These are phyloP conservation scores for Mycocentrospora acerina DNA, from an alignment of 2,329 filamentous ascomycete genomes.

Conservation along the genomic window DNA sequence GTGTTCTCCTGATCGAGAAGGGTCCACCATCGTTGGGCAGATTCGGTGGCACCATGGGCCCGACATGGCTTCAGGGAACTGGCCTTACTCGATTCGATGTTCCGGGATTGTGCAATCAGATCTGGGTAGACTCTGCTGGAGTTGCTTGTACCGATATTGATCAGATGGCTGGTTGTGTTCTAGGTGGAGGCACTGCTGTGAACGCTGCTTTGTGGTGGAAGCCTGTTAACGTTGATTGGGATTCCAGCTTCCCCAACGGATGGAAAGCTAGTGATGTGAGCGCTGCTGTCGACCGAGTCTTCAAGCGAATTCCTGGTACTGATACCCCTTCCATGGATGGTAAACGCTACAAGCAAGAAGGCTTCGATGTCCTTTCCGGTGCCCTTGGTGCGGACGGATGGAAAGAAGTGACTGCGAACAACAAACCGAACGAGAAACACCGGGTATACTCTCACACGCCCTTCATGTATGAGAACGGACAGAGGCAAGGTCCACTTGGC, in stretches of 20 bases:
- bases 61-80: slow-evolving; percentile 62
- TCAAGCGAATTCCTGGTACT: slow-evolving; percentile 70
- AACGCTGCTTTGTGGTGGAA: slow-evolving; percentile 72
- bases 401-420: slow-evolving; percentile 62
- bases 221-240: slow-evolving; percentile 66
- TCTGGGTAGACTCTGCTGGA: slow-evolving; percentile 64
- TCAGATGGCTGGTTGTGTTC: slow-evolving; percentile 70
- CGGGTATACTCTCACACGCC: slow-evolving; percentile 63
- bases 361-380: slow-evolving; percentile 62
- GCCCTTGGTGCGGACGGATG: slow-evolving; percentile 64
- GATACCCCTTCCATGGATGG: slow-evolving; percentile 66
- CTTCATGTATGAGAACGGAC: slow-evolving; percentile 67
- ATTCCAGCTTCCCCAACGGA: slow-evolving; percentile 69
- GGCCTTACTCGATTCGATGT: slow-evolving; percentile 71
- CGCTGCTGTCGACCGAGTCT: slow-evolving; percentile 62
- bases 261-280: slow-evolving; percentile 68
- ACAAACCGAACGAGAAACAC: slow-evolving; percentile 64
- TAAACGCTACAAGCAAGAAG: slow-evolving; percentile 66
- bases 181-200: slow-evolving; percentile 67
- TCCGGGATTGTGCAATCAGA: slow-evolving; percentile 70
- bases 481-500: slow-evolving; percentile 68
- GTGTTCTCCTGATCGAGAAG: slow-evolving; percentile 59
- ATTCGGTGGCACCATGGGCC: slow-evolving; percentile 63
- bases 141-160: slow-evolving; percentile 70
- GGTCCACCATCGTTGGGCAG: slow-evolving; percentile 60